Percentiles rank a stretch among this genome's conserved stretches.
These are phyloP conservation scores for Hypoxylon cercidicola DNA, from an alignment of 495 filamentous ascomycete species.

Conservation along the genomic window DNA sequence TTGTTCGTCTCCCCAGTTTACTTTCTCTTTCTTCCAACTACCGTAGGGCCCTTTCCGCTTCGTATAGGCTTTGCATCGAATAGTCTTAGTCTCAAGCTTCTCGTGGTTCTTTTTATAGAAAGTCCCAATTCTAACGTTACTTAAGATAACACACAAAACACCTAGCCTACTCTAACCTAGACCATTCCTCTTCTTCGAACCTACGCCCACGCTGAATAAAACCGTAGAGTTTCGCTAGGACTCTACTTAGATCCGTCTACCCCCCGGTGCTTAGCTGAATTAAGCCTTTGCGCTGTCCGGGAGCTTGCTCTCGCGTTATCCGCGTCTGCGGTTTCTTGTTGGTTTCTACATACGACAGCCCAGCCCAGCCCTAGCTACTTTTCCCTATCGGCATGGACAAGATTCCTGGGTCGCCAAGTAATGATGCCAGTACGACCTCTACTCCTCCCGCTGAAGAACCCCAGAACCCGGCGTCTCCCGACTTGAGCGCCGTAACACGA, in stretches of 20 bases:
- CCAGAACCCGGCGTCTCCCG: slow-evolving; percentile 31
- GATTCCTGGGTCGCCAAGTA: slow-evolving; percentile 28
- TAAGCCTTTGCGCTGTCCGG: slow-evolving; percentile 13
- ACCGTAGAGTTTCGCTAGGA: slow-evolving; percentile 40
- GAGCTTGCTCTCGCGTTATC: slow-evolving; percentile 3
- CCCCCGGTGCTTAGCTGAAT: slow-evolving; percentile 16
- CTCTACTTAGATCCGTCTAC: background rate
- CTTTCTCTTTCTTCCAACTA: background rate
- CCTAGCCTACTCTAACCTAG: background rate
- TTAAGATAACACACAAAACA: slow-evolving; percentile 10
- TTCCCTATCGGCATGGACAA: slow-evolving; percentile 37
- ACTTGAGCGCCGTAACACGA: slow-evolving; percentile 29
- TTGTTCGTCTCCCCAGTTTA: slow-evolving; percentile 17
- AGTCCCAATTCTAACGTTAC: slow-evolving; percentile 23
- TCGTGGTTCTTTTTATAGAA: no score
- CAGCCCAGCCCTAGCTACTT: slow-evolving; percentile 12
- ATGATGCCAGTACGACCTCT: slow-evolving; percentile 36
- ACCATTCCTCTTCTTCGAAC: slow-evolving; percentile 10
- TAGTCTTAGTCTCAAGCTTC: no score
- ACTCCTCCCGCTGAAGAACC: slow-evolving; percentile 39
- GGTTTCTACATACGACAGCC: slow-evolving; percentile 13
- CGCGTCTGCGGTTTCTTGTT: slow-evolving; percentile 14
- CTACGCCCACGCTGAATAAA: slow-evolving; percentile 24
- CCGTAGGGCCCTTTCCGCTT: slow-evolving; percentile 11
- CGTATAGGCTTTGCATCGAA: background rate